Evolutionary conservation across 805 yeast genomes (phyloP).

Genomic region (Vanderwaltozyma tropicalis): DNA sequence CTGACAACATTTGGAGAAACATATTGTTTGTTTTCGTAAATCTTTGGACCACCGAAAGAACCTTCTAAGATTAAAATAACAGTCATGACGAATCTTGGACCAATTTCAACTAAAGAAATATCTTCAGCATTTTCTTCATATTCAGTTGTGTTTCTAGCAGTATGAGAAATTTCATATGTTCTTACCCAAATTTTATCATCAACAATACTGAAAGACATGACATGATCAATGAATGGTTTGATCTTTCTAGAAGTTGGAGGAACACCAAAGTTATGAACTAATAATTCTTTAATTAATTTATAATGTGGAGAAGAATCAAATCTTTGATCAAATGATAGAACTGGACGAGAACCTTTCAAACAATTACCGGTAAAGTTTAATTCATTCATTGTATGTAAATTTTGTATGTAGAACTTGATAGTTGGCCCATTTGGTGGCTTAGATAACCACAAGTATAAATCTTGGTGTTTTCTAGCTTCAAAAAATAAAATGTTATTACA

Average conservation of each 20-base stretch:
- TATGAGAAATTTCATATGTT: slow-evolving; percentile 77
- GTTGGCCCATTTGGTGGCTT: slow-evolving; percentile 99
- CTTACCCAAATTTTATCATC: slow-evolving; percentile 94
- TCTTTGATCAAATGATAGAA: slow-evolving; percentile 74
- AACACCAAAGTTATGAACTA: slow-evolving; percentile 80
- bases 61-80: slow-evolving; percentile 89
- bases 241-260: slow-evolving; percentile 88
- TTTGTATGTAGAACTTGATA: slow-evolving; percentile 83
- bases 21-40: slow-evolving; percentile 92
- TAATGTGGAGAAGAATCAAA: slow-evolving; percentile 65
- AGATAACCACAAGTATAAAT: slow-evolving; percentile 86
- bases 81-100: slow-evolving; percentile 92
- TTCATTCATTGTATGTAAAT: slow-evolving; percentile 92
- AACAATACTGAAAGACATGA: slow-evolving; percentile 82
- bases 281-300: slow-evolving; percentile 71
- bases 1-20: slow-evolving; percentile 93
- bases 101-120: slow-evolving; percentile 80
- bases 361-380: slow-evolving; percentile 94
- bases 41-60: slow-evolving; percentile 94
- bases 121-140: slow-evolving; percentile 44
- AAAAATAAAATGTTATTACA: slow-evolving; percentile 91
- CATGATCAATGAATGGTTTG: slow-evolving; percentile 93
- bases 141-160: slow-evolving; percentile 44
- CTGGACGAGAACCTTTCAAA: slow-evolving; percentile 88
- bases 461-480: slow-evolving; percentile 93